phyloP scores from a whole-genome alignment of 2,329 filamentous ascomycete genomes.

The Triangularia setosa region DNA sequence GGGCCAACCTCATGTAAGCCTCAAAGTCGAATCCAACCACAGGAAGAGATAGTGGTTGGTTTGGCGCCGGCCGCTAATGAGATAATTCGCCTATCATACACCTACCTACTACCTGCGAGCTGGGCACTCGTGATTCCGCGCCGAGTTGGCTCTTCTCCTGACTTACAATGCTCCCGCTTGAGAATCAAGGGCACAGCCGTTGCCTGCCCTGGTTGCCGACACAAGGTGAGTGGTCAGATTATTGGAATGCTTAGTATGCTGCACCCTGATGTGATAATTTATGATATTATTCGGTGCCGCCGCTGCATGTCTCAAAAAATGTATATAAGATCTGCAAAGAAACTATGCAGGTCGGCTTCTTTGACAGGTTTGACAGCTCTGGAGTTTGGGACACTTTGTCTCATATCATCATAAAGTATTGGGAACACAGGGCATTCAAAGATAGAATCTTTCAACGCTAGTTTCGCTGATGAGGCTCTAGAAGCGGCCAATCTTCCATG shows the following conservation, averaged over 20 bases:
- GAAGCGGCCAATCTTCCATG: not conserved
- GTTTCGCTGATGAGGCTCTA: not conserved
- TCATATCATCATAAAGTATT: not conserved
- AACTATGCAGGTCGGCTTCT: not conserved
- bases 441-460: not conserved
- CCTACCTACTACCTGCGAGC: no score
- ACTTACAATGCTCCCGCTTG: not conserved
- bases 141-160: no score
- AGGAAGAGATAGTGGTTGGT: no score
- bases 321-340: not conserved
- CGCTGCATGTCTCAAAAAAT: not conserved
- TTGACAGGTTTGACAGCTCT: not conserved
- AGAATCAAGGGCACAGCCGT: not conserved
- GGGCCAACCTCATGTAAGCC: no score
- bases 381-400: not conserved
- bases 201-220: not conserved
- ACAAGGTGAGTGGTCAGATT: not conserved
- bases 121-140: no score
- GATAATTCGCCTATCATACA: no score
- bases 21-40: no score
- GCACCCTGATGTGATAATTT: not conserved
- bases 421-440: not conserved
- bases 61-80: no score
- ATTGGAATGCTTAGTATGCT: not conserved
- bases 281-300: not conserved